phyloP scores from a whole-genome alignment of 164 flowering plant species.

The Liquidambar formosana region DNA sequence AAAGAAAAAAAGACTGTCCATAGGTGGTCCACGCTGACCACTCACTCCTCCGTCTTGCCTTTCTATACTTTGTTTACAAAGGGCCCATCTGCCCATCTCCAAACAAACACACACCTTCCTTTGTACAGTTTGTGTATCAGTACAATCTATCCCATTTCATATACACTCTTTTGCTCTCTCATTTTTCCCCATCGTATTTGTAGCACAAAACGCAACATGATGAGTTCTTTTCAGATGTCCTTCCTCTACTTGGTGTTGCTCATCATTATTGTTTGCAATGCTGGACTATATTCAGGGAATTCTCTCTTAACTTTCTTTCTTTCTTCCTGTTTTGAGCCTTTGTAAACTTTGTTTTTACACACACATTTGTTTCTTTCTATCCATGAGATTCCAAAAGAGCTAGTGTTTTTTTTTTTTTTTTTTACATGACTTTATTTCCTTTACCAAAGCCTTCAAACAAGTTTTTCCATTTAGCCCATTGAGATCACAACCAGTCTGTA shows the following conservation, averaged over 20 bases:
- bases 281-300: conserved; percentile 18
- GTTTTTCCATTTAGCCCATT: conserved; percentile 10
- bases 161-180: not conserved
- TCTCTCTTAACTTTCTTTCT: not conserved
- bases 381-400: not conserved
- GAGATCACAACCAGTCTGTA: conserved; percentile 10
- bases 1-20: too few relatives aligned
- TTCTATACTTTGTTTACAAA: too few relatives aligned
- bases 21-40: not conserved
- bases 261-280: conserved; percentile 13
- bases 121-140: too few relatives aligned
- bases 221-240: conserved; percentile 6
- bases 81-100: not conserved
- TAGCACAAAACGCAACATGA: conserved; percentile 15
- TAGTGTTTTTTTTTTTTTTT: not conserved
- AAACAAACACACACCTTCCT: too few relatives aligned
- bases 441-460: conserved; percentile 16
- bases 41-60: not conserved
- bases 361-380: not conserved
- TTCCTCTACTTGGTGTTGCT: conserved; percentile 17
- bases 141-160: too few relatives aligned
- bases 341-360: too few relatives aligned
- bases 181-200: not conserved
- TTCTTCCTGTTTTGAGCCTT: too few relatives aligned
- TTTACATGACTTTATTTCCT: not conserved